Evolutionary conservation across 2,329 filamentous ascomycete genomes (phyloP).

Genomic region (Rhynchosporium agropyri): DNA sequence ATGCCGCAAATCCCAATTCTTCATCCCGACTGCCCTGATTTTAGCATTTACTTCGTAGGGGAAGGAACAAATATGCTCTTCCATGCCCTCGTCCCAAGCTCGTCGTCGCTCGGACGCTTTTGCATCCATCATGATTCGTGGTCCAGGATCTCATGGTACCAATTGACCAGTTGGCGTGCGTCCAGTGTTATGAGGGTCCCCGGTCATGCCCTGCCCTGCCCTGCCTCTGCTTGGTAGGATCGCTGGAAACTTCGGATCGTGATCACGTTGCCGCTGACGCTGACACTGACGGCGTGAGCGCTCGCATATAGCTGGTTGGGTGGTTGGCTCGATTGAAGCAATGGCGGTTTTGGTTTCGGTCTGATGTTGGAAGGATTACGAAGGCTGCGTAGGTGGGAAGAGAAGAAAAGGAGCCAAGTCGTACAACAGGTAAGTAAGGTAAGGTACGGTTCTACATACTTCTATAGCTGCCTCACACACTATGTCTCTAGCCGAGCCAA

Average conservation of each 20-base stretch:
- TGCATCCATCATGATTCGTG: background rate
- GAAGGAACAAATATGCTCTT: background rate
- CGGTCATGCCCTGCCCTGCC: background rate
- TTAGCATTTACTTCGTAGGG: background rate
- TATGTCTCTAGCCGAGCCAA: background rate
- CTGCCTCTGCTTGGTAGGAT: background rate
- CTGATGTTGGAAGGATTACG: no score
- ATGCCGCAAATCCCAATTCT: constrained; percentile 7
- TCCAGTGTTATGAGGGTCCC: background rate
- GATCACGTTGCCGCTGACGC: background rate
- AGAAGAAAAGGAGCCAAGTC: background rate
- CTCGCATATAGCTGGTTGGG: background rate
- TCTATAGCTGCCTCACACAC: no score
- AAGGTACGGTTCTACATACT: no score
- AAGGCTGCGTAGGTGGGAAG: background rate
- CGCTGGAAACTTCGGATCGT: background rate
- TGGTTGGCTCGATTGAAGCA: background rate
- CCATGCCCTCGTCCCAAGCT: constrained; percentile 8
- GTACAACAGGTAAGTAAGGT: no score
- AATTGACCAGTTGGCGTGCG: background rate
- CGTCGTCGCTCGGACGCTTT: constrained; percentile 10
- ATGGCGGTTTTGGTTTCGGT: constrained; percentile 1
- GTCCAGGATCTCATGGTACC: background rate
- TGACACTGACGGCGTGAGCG: constrained; percentile 2
- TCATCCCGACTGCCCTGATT: background rate